These are phyloP conservation scores for Tuber magnatum DNA, from an alignment of 495 filamentous ascomycete genomes.

Conservation along the genomic window DNA sequence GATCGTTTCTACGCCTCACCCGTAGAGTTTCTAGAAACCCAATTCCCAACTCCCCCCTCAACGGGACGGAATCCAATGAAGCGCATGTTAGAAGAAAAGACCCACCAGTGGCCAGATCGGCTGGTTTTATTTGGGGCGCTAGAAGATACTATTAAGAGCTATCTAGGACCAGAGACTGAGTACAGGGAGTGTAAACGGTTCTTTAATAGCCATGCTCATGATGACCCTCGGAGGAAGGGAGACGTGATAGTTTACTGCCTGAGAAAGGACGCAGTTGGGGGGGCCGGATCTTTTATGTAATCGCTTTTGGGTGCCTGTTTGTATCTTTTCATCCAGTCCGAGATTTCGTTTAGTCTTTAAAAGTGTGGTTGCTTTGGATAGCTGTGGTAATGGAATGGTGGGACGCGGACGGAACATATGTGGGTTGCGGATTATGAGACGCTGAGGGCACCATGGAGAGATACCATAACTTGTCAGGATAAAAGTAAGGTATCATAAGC, in stretches of 20 bases:
- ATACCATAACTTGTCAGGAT: background rate
- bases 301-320: background rate
- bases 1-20: constrained; percentile 77
- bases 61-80: constrained; percentile 27
- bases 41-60: constrained; percentile 34
- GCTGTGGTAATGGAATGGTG: background rate
- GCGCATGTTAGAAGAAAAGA: constrained; percentile 25
- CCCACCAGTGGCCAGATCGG: constrained; percentile 47
- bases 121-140: constrained; percentile 54
- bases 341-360: background rate
- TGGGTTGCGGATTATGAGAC: background rate
- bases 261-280: constrained; percentile 22
- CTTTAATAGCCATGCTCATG: constrained; percentile 76
- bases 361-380: background rate
- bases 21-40: constrained; percentile 50
- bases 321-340: background rate
- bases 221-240: constrained; percentile 78
- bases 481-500: background rate
- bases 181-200: constrained; percentile 66
- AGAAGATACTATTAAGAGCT: constrained; percentile 44
- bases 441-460: background rate
- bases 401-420: background rate
- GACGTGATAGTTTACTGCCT: constrained; percentile 78
- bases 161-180: constrained; percentile 47
- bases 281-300: background rate